phyloP scores from a whole-genome alignment of 2,329 filamentous ascomycete genomes.

The Lecanicillium sp. region DNA sequence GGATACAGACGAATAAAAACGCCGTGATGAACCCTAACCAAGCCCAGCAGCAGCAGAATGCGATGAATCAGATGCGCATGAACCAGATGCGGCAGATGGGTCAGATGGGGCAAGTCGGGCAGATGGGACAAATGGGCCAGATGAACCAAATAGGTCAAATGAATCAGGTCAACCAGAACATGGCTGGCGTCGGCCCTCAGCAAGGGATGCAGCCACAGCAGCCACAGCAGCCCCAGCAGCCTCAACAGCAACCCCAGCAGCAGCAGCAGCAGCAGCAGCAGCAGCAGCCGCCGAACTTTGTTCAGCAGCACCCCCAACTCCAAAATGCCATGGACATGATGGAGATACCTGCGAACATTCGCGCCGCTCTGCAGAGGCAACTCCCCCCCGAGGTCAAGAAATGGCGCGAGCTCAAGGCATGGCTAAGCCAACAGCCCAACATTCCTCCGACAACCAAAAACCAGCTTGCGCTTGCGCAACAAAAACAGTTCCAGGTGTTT shows the following conservation, averaged over 20 bases:
- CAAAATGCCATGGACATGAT: slow-evolving; percentile 41
- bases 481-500: slow-evolving; percentile 35
- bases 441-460: slow-evolving; percentile 26
- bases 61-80: too few species aligned
- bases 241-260: slow-evolving; percentile 17
- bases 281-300: slow-evolving; percentile 22
- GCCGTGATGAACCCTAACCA: too few species aligned
- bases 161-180: too few species aligned
- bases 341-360: slow-evolving; percentile 37
- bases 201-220: slow-evolving; percentile 6
- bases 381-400: slow-evolving; percentile 41
- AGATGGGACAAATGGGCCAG: too few species aligned
- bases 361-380: slow-evolving; percentile 21
- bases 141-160: too few species aligned
- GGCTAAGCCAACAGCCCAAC: slow-evolving; percentile 33
- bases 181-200: neutral
- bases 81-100: too few species aligned
- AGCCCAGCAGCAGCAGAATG: too few species aligned
- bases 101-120: slow-evolving; percentile 7
- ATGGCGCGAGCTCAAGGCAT: slow-evolving; percentile 42
- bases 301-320: slow-evolving; percentile 28
- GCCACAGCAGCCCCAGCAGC: slow-evolving; percentile 18
- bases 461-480: slow-evolving; percentile 31
- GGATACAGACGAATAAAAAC: too few species aligned
- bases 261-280: slow-evolving; percentile 12